Percentiles rank a stretch among this genome's conserved stretches.
Evolutionary conservation across 805 yeast species (phyloP).

Genomic region (Wickerhamomyces sydowiorum): DNA sequence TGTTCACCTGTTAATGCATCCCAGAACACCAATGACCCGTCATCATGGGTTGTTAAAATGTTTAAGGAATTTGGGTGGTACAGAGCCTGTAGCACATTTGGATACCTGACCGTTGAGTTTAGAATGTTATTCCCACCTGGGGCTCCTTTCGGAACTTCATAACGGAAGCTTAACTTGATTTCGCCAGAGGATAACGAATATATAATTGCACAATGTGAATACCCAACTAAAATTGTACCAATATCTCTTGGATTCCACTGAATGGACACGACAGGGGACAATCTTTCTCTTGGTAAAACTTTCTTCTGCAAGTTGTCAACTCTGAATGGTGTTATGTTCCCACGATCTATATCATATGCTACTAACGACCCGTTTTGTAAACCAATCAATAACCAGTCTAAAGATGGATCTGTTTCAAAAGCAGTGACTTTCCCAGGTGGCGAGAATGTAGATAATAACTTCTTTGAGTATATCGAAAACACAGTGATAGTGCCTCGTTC

Average conservation of each 20-base stretch:
- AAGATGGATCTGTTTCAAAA: conserved; percentile 73
- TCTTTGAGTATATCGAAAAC: conserved; percentile 61
- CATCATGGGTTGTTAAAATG: conserved; percentile 69
- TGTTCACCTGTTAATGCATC: conserved; percentile 74
- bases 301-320: conserved; percentile 66
- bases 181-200: conserved; percentile 61
- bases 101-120: conserved; percentile 29
- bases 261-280: conserved; percentile 61
- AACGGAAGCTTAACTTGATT: conserved; percentile 50
- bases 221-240: conserved; percentile 70
- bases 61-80: conserved; percentile 96
- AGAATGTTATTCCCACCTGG: conserved; percentile 57
- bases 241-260: conserved; percentile 88
- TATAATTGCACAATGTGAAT: conserved; percentile 59
- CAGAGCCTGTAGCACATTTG: conserved; percentile 44
- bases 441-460: conserved; percentile 51
- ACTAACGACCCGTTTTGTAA: conserved; percentile 66
- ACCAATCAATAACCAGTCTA: conserved; percentile 86
- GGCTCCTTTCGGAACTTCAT: conserved; percentile 60
- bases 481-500: conserved; percentile 55
- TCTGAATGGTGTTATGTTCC: conserved; percentile 55
- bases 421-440: conserved; percentile 66
- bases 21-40: conserved; percentile 89
- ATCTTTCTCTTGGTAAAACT: conserved; percentile 48
- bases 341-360: conserved; percentile 79